Percentiles rank a stretch among this genome's conserved stretches.
Conservation (phyloP, 306 rosid species). For the Abrus pulchellus region DNA sequence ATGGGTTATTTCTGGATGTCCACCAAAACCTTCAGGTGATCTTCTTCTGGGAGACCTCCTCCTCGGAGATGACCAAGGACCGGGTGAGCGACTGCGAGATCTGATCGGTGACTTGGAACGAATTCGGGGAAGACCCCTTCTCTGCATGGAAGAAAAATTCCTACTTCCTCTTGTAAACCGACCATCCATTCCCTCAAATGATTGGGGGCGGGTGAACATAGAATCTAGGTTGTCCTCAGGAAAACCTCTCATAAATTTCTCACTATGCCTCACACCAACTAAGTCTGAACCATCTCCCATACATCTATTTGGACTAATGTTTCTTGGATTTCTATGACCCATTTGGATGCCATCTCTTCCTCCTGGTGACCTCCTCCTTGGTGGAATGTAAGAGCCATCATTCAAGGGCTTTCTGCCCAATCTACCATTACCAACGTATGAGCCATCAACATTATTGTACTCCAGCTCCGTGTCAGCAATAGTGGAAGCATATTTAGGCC, state of each 20-base stretch:
- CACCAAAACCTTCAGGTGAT: constrained; percentile 78
- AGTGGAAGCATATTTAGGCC: constrained; percentile 70
- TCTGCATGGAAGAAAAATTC: constrained; percentile 70
- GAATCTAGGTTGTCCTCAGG: constrained; percentile 65
- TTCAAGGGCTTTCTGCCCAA: constrained; percentile 72
- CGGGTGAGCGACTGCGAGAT: constrained; percentile 85
- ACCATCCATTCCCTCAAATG: constrained; percentile 66
- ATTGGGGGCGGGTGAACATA: constrained; percentile 65
- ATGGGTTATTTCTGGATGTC: constrained; percentile 67
- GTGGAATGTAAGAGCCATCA: constrained; percentile 66
- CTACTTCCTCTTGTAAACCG: constrained; percentile 72
- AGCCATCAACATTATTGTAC: constrained; percentile 67
- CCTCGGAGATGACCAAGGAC: constrained; percentile 79
- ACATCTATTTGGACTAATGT: constrained; percentile 73
- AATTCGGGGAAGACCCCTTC: constrained; percentile 65
- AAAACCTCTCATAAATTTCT: constrained; percentile 71
- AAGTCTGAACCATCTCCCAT: constrained; percentile 68
- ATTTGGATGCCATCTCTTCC: constrained; percentile 67
- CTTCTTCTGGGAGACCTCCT: constrained; percentile 87
- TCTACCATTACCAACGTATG: constrained; percentile 69
- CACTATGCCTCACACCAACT: constrained; percentile 69
- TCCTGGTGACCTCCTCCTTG: constrained; percentile 81
- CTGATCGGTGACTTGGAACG: constrained; percentile 82
- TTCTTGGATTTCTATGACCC: constrained; percentile 71
- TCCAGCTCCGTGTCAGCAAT: constrained; percentile 64